Conservation (phyloP, 768 basidiomycete genomes). For the Pholiota conissans region DNA sequence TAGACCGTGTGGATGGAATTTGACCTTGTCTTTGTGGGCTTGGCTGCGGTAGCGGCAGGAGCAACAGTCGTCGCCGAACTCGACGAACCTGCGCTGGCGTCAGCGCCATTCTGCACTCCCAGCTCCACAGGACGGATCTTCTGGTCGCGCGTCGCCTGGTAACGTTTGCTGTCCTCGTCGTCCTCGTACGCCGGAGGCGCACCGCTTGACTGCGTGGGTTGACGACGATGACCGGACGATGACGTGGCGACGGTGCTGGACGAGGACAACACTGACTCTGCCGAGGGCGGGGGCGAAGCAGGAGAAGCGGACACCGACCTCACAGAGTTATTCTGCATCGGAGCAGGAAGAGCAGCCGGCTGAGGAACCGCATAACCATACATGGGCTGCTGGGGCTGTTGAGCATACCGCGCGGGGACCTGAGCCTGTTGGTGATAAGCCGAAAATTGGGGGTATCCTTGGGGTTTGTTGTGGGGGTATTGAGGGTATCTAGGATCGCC, state of each 20-base stretch:
- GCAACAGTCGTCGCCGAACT: neutral
- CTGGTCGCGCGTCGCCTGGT: slow-evolving; percentile 19
- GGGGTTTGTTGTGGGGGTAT: slow-evolving; percentile 14
- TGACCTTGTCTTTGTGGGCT: slow-evolving; percentile 3
- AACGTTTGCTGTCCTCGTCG: slow-evolving; percentile 16
- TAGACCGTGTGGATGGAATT: slow-evolving; percentile 18
- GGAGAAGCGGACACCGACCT: slow-evolving; percentile 7
- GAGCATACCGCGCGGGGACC: neutral
- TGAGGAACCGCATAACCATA: slow-evolving; percentile 2
- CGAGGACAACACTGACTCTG: neutral
- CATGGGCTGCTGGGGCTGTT: slow-evolving; percentile 7
- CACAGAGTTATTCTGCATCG: neutral
- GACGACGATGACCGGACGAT: slow-evolving; percentile 10
- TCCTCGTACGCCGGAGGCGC: slow-evolving; percentile 27
- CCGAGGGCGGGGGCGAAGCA: slow-evolving; percentile 3
- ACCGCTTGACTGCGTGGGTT: slow-evolving; percentile 14
- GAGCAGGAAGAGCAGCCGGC: too few relatives aligned
- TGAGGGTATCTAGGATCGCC: slow-evolving; percentile 14
- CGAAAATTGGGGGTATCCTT: slow-evolving; percentile 14
- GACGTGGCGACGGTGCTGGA: neutral
- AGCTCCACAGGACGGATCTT: slow-evolving; percentile 16
- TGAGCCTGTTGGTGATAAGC: slow-evolving; percentile 12
- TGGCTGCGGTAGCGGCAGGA: neutral
- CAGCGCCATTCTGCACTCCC: slow-evolving; percentile 4
- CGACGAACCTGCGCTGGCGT: neutral